Conservation (phyloP, 2,329 filamentous ascomycete species). For the Sporothrix brunneoviolacea region DNA sequence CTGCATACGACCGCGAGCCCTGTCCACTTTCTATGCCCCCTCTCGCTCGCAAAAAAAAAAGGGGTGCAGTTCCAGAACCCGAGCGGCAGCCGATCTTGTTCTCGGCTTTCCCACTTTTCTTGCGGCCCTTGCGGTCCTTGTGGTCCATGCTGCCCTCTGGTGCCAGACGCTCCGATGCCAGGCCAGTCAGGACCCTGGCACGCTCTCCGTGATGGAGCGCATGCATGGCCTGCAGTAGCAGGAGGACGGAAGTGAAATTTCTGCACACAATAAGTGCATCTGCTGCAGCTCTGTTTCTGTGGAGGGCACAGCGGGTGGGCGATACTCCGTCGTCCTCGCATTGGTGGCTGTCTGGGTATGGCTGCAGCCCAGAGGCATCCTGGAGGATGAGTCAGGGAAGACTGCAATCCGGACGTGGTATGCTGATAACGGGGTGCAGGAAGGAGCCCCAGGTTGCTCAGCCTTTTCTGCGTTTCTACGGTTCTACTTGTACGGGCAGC, state of each 20-base stretch:
- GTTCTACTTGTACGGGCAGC: too few species aligned
- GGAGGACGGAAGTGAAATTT: not conserved
- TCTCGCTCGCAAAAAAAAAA: not conserved
- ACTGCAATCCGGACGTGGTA: not conserved
- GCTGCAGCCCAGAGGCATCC: too few species aligned
- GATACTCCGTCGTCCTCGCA: too few species aligned
- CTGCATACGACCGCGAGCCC: slow-evolving; percentile 9
- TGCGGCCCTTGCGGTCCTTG: not conserved
- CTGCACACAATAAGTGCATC: slow-evolving; percentile 11
- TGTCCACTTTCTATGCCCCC: not conserved
- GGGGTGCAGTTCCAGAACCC: slow-evolving; percentile 4
- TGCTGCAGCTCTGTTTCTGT: too few species aligned
- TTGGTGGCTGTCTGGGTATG: too few species aligned
- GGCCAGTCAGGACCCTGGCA: slow-evolving; percentile 11
- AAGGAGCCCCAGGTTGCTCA: too few species aligned
- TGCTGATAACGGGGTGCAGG: slow-evolving; percentile 5
- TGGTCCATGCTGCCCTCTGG: too few species aligned
- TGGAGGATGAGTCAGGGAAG: too few species aligned
- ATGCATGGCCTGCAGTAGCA: slow-evolving; percentile 14
- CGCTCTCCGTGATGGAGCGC: slow-evolving; percentile 9
- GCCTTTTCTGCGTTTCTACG: too few species aligned
- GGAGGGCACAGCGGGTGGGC: too few species aligned
- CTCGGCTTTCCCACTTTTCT: slow-evolving; percentile 2
- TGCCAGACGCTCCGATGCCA: not conserved
- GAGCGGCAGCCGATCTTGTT: not conserved